These are phyloP conservation scores for Xylariomycetidae sp. DNA, from an alignment of 2,329 filamentous ascomycete genomes.

Conservation along the genomic window DNA sequence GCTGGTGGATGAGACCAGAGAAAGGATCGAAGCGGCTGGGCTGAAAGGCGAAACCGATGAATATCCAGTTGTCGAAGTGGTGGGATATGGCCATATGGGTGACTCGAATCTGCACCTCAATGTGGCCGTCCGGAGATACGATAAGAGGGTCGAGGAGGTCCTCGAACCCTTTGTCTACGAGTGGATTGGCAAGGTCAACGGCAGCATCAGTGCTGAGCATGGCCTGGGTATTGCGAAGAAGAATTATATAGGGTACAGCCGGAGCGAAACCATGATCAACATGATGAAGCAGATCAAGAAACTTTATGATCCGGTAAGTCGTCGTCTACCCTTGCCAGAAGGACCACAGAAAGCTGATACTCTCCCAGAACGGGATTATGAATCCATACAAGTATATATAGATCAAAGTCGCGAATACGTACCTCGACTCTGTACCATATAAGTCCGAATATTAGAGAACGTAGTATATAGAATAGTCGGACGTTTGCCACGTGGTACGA, in stretches of 20 bases:
- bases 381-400: conserved; percentile 97
- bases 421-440: neutral
- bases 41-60: conserved; percentile 72
- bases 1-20: conserved; percentile 80
- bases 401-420: neutral
- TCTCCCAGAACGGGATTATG: conserved; percentile 85
- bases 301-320: conserved; percentile 85
- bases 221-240: conserved; percentile 94
- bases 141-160: conserved; percentile 78
- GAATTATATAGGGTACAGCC: conserved; percentile 89
- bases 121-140: conserved; percentile 75
- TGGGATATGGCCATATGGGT: conserved; percentile 98
- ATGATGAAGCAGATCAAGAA: conserved; percentile 96
- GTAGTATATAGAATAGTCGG: too few species aligned
- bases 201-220: conserved; percentile 96
- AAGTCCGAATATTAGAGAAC: too few species aligned
- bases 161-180: conserved; percentile 97
- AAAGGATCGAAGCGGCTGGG: conserved; percentile 66
- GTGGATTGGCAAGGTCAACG: conserved; percentile 83
- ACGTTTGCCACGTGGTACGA: too few species aligned
- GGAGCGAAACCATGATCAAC: conserved; percentile 78
- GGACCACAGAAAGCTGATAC: conserved; percentile 6
- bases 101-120: conserved; percentile 95
- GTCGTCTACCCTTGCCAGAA: too few species aligned
- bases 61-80: conserved; percentile 79